These are phyloP conservation scores for Rhytidhysteron rufulum DNA, from an alignment of 2,329 filamentous ascomycete genomes.

Conservation along the genomic window DNA sequence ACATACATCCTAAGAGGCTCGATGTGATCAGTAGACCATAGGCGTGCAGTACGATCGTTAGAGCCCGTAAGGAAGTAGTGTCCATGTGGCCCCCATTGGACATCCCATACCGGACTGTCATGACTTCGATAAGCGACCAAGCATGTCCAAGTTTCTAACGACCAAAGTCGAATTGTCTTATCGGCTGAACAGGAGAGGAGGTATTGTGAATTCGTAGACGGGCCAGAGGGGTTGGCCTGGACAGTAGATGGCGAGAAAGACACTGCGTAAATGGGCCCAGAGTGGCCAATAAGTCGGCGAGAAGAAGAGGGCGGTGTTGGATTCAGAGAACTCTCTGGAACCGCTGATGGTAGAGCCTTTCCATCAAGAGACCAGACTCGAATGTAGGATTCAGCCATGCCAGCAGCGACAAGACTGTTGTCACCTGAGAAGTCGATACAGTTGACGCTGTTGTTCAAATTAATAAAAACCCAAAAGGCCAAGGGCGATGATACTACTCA, in stretches of 20 bases:
- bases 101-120: constrained; percentile 81
- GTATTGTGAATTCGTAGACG: constrained; percentile 64
- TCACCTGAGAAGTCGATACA: constrained; percentile 95
- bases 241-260: constrained; percentile 75
- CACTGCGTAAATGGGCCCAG: constrained; percentile 82
- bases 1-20: constrained; percentile 83
- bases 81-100: constrained; percentile 86
- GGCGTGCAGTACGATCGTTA: constrained; percentile 82
- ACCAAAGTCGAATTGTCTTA: constrained; percentile 87
- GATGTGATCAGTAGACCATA: constrained; percentile 92
- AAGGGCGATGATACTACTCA: constrained; percentile 41
- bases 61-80: constrained; percentile 91
- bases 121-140: constrained; percentile 93
- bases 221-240: constrained; percentile 44
- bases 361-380: constrained; percentile 91
- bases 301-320: constrained; percentile 63
- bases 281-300: constrained; percentile 78
- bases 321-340: constrained; percentile 54
- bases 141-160: constrained; percentile 84
- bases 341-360: constrained; percentile 65
- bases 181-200: constrained; percentile 86
- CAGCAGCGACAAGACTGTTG: constrained; percentile 78
- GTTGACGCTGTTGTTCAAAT: constrained; percentile 59
- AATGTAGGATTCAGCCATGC: constrained; percentile 92
- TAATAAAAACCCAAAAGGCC: constrained; percentile 10